phyloP scores from a whole-genome alignment of 441 rosid species.

The Bocquillonia castaneifolia region DNA sequence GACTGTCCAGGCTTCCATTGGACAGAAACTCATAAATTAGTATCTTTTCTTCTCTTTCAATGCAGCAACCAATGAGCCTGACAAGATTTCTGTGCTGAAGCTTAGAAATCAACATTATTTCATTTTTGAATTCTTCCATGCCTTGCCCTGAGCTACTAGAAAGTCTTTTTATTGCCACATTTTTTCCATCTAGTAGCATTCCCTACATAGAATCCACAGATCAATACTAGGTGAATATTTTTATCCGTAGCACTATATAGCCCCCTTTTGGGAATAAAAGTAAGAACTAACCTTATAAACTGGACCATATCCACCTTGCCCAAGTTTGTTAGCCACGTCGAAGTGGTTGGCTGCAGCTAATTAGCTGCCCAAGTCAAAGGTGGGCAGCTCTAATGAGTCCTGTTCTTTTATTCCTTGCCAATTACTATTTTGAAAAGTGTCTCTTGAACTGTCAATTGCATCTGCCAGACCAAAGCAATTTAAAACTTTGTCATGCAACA shows the following conservation, averaged over 20 bases:
- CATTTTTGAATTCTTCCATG: conserved; percentile 7
- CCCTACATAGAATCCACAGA: conserved; percentile 2
- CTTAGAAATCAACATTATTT: conserved; percentile 14
- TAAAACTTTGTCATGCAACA: no score
- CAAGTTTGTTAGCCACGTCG: conserved; percentile 13
- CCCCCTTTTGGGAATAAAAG: no score
- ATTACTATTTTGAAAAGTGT: no score
- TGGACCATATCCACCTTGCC: conserved; percentile 24
- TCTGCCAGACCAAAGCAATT: not conserved
- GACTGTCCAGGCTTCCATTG: conserved; percentile 19
- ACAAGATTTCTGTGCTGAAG: conserved; percentile 31
- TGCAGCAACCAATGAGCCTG: conserved; percentile 14
- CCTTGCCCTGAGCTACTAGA: conserved; percentile 18
- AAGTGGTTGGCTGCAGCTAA: conserved; percentile 13
- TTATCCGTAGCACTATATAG: no score
- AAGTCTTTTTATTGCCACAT: conserved; percentile 20
- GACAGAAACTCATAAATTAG: conserved; percentile 27
- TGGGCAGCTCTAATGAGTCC: not conserved
- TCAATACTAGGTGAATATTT: no score
- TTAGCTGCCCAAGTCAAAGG: not conserved
- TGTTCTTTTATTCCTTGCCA: not conserved
- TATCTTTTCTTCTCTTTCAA: conserved; percentile 16
- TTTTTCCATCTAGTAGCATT: conserved; percentile 5
- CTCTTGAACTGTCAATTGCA: not conserved
- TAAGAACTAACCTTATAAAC: conserved; percentile 20